Percentiles rank a stretch among this genome's conserved stretches.
Conservation (phyloP, 805 yeast genomes). For the Wickerhamomyces xylosicus region DNA sequence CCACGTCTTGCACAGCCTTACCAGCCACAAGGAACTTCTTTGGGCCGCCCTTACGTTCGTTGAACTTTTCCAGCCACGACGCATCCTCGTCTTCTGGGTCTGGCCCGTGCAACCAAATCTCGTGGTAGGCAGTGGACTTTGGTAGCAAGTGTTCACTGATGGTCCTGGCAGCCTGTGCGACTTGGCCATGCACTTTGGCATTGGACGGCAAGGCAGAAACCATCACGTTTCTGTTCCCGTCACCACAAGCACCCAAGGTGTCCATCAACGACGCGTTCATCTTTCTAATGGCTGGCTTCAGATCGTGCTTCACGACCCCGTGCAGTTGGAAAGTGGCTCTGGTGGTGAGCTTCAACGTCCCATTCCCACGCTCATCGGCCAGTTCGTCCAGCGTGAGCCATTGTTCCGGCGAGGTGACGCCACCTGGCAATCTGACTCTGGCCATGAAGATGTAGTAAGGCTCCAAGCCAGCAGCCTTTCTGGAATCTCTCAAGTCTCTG, state of each 20-base stretch:
- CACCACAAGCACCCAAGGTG: slow-evolving; percentile 97
- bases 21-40: slow-evolving; percentile 78
- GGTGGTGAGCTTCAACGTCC: slow-evolving; percentile 88
- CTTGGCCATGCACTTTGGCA: slow-evolving; percentile 70
- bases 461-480: slow-evolving; percentile 86
- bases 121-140: slow-evolving; percentile 90
- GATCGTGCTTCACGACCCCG: slow-evolving; percentile 83
- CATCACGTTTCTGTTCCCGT: slow-evolving; percentile 94
- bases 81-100: slow-evolving; percentile 59
- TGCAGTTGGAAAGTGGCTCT: slow-evolving; percentile 96
- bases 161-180: slow-evolving; percentile 47
- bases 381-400: slow-evolving; percentile 82
- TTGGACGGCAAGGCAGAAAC: slow-evolving; percentile 82
- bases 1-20: slow-evolving; percentile 68
- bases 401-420: slow-evolving; percentile 77
- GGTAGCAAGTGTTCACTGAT: slow-evolving; percentile 84
- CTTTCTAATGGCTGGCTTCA: slow-evolving; percentile 86
- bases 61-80: slow-evolving; percentile 56
- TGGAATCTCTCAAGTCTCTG: slow-evolving; percentile 87
- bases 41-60: slow-evolving; percentile 63
- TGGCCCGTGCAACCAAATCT: slow-evolving; percentile 87
- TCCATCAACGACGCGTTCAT: slow-evolving; percentile 88
- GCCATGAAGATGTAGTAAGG: slow-evolving; percentile 98
- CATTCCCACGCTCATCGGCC: slow-evolving; percentile 78
- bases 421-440: slow-evolving; percentile 91